A percentile compares a stretch with the other conserved stretches of the same genome.
phyloP scores from a whole-genome alignment of 2,329 filamentous ascomycete species.

The Emericellopsis atlantica region DNA sequence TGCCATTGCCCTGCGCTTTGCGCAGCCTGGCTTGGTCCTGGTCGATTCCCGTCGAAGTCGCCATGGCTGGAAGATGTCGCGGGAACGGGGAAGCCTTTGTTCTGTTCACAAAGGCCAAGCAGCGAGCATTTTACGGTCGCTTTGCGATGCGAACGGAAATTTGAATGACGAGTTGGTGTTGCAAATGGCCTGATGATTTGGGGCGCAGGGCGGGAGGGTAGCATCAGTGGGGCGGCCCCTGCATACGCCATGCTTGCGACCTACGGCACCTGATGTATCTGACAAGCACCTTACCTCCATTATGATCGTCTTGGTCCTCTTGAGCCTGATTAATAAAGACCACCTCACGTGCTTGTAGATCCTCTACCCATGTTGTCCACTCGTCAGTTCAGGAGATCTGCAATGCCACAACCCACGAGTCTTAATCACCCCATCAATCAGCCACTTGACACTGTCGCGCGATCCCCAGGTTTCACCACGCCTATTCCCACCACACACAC shows the following conservation, averaged over 20 bases:
- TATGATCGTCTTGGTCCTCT: not conserved
- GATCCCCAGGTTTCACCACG: not conserved
- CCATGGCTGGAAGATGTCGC: not conserved
- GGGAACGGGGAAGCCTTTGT: not conserved
- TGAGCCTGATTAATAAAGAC: too few species aligned
- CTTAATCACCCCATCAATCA: too few species aligned
- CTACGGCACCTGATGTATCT: too few species aligned
- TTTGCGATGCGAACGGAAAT: not conserved
- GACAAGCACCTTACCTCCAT: too few species aligned
- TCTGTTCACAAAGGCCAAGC: too few species aligned
- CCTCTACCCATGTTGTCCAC: too few species aligned
- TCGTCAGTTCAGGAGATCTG: not conserved
- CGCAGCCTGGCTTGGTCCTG: not conserved
- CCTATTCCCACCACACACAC: not conserved
- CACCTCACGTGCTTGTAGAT: too few species aligned
- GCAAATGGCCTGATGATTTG: slow-evolving; percentile 1
- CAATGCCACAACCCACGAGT: not conserved
- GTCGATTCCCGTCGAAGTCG: not conserved
- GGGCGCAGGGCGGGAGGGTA: slow-evolving; percentile 7
- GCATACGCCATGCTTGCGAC: too few species aligned
- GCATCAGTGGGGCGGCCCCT: too few species aligned
- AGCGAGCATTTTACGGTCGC: too few species aligned
- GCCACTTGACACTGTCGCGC: too few species aligned
- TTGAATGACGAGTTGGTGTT: not conserved
- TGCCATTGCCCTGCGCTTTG: too few species aligned